Conservation (phyloP, 352 stramenopile genomes). For the Blastocystis hominis region DNA sequence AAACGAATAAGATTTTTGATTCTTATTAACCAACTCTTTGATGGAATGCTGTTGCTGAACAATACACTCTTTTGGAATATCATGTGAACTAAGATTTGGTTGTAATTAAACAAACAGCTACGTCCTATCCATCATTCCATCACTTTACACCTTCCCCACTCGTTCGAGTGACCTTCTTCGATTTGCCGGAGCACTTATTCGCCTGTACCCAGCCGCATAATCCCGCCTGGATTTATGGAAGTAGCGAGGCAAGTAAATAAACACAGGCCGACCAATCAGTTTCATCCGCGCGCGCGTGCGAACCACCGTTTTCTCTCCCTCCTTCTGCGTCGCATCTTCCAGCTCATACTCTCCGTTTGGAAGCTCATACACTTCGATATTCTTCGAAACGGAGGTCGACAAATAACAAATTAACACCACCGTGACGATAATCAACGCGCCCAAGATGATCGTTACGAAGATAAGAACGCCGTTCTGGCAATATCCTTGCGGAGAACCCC, state of each 20-base stretch:
- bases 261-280: slow-evolving; percentile 39
- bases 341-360: slow-evolving; percentile 42
- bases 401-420: background rate
- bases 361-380: slow-evolving; percentile 13
- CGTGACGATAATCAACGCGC: background rate
- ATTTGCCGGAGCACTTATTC: background rate
- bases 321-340: background rate
- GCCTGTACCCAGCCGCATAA: background rate
- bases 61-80: no score
- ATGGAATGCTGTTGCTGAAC: no score
- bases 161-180: background rate
- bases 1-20: no score
- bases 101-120: no score
- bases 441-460: background rate
- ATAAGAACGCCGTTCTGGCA: slow-evolving; percentile 1
- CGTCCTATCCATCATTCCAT: no score
- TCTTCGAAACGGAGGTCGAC: background rate
- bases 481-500: background rate
- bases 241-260: slow-evolving; percentile 39
- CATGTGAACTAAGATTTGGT: no score
- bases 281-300: slow-evolving; percentile 13
- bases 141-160: background rate
- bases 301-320: background rate
- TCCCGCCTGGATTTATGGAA: slow-evolving; percentile 20
- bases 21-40: no score